Evolutionary conservation across 305 asterid genomes (phyloP).

Genomic region (Fraxinus albicans): DNA sequence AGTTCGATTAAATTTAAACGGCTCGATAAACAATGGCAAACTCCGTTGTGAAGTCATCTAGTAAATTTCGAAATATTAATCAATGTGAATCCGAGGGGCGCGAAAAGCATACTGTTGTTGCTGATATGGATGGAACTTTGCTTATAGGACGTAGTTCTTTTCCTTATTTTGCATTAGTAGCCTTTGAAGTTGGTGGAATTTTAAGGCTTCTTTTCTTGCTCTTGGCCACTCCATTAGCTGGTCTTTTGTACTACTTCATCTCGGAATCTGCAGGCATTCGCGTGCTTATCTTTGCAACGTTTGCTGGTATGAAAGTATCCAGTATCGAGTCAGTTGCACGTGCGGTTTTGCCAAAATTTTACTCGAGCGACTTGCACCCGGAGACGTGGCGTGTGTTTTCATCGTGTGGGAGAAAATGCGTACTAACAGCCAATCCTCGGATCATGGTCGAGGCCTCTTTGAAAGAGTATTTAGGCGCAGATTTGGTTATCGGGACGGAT

Average conservation of each 20-base stretch:
- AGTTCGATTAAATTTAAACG: not conserved
- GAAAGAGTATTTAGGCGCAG: slow-evolving; percentile 43
- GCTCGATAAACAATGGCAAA: slow-evolving; percentile 27
- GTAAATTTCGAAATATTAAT: slow-evolving; percentile 32
- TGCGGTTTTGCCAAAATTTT: slow-evolving; percentile 66
- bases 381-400: slow-evolving; percentile 70
- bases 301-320: slow-evolving; percentile 42
- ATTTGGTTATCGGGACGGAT: slow-evolving; percentile 45
- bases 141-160: slow-evolving; percentile 62
- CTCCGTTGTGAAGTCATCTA: not conserved
- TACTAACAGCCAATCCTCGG: slow-evolving; percentile 50
- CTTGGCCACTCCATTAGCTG: slow-evolving; percentile 53
- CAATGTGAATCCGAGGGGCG: slow-evolving; percentile 40
- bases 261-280: slow-evolving; percentile 63
- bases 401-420: slow-evolving; percentile 56
- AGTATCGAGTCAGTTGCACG: slow-evolving; percentile 63
- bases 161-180: slow-evolving; percentile 65
- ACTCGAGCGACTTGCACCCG: slow-evolving; percentile 54
- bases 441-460: slow-evolving; percentile 44
- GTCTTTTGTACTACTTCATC: slow-evolving; percentile 47
- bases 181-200: slow-evolving; percentile 64
- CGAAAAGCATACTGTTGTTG: slow-evolving; percentile 41
- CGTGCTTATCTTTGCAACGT: slow-evolving; percentile 55
- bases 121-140: slow-evolving; percentile 63
- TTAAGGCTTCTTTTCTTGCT: slow-evolving; percentile 52